Evolutionary conservation across 495 filamentous ascomycete genomes (phyloP).

Genomic region (Penicillium tannophilum): DNA sequence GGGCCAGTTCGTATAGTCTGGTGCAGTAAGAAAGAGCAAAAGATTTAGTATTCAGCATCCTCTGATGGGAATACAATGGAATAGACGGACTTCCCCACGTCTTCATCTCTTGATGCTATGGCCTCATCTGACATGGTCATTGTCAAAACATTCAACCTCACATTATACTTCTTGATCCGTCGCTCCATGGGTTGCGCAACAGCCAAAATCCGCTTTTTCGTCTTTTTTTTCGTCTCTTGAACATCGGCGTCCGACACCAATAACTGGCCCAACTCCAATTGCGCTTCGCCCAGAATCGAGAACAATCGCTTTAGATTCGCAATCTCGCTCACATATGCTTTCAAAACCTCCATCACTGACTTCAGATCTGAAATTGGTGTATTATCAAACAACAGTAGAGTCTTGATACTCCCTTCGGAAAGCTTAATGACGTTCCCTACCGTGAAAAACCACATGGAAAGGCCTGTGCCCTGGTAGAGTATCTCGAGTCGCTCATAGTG

Average conservation of each 20-base stretch:
- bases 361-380: conserved; percentile 6
- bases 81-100: neutral
- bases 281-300: conserved; percentile 15
- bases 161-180: neutral
- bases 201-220: no score
- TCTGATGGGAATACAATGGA: no score
- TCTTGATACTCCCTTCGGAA: neutral
- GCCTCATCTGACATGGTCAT: neutral
- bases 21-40: no score
- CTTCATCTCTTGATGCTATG: neutral
- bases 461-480: conserved; percentile 23
- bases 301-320: conserved; percentile 9
- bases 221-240: neutral
- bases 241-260: neutral
- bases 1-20: no score
- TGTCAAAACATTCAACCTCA: neutral
- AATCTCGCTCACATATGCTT: conserved; percentile 27
- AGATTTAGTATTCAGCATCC: no score
- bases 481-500: conserved; percentile 22
- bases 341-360: conserved; percentile 22
- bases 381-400: no score
- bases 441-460: neutral
- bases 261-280: conserved; percentile 12
- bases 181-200: neutral
- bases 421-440: conserved; percentile 16